phyloP scores from a whole-genome alignment of 257 asterid genomes.

The Solanum sejunctum region DNA sequence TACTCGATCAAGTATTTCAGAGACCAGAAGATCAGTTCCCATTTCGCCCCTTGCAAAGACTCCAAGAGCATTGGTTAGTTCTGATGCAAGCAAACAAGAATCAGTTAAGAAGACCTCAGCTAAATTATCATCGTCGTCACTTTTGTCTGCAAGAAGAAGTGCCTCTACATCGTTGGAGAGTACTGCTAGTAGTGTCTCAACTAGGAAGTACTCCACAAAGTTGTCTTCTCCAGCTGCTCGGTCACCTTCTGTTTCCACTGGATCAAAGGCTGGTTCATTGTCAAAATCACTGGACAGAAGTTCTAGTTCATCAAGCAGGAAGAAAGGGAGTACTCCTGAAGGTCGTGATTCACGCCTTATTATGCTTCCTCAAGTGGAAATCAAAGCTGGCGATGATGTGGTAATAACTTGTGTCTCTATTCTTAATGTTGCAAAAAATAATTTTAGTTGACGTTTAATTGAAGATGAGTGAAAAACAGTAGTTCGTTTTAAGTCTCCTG shows the following conservation, averaged over 20 bases:
- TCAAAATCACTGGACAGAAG: constrained; percentile 43
- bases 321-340: constrained; percentile 60
- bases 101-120: constrained; percentile 30
- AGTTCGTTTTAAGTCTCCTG: not conserved
- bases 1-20: constrained; percentile 28
- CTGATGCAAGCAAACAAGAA: constrained; percentile 45
- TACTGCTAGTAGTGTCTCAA: constrained; percentile 46
- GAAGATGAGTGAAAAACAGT: not conserved
- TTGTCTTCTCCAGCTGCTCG: constrained; percentile 32
- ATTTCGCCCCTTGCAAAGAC: constrained; percentile 46
- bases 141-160: constrained; percentile 37
- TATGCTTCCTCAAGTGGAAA: constrained; percentile 93
- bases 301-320: constrained; percentile 40
- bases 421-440: not conserved
- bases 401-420: constrained; percentile 26
- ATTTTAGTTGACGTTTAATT: not conserved
- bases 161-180: constrained; percentile 64
- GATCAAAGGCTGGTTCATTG: constrained; percentile 43
- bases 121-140: constrained; percentile 43
- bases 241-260: constrained; percentile 56
- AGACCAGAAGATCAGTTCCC: constrained; percentile 48
- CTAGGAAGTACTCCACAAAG: constrained; percentile 41
- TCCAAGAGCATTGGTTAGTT: constrained; percentile 56
- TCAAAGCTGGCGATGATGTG: constrained; percentile 87
- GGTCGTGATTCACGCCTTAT: constrained; percentile 78